Evolutionary conservation across 305 asterid genomes (phyloP).

Genomic region (Fraxinus sp.): DNA sequence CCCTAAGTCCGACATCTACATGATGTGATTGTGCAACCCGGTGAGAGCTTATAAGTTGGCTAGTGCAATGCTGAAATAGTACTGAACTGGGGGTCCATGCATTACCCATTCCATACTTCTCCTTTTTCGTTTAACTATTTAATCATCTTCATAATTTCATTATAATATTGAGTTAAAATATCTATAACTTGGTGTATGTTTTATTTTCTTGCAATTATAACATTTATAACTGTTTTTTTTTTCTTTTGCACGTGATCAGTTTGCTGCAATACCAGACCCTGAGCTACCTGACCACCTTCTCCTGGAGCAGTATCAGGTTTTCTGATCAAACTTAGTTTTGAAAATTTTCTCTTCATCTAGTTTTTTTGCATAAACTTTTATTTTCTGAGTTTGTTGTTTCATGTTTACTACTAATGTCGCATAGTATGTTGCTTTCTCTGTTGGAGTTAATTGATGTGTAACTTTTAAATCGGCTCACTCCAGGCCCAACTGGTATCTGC

Average conservation of each 20-base stretch:
- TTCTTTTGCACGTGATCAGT: conserved; percentile 43
- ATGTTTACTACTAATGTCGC: conserved; percentile 15
- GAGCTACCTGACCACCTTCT: conserved; percentile 96
- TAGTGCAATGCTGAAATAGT: neutral
- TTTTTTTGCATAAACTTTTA: conserved; percentile 13
- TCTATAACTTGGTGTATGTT: neutral
- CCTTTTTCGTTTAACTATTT: neutral
- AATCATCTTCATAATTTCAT: neutral
- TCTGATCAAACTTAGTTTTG: conserved; percentile 21
- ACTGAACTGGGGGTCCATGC: neutral
- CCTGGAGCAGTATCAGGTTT: conserved; percentile 96
- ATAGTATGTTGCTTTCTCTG: conserved; percentile 13
- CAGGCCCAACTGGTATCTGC: conserved; percentile 98
- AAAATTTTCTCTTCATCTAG: conserved; percentile 18
- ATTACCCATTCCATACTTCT: neutral
- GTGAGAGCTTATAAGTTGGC: neutral
- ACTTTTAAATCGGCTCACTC: conserved; percentile 23
- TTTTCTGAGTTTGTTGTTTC: conserved; percentile 2
- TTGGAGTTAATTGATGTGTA: conserved; percentile 18
- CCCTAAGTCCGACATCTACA: neutral
- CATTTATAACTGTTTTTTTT: neutral
- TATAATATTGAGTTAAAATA: conserved; percentile 4
- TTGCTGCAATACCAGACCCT: conserved; percentile 78
- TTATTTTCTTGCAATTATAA: neutral
- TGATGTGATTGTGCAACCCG: neutral